Percentiles rank a stretch among this genome's conserved stretches.
These are phyloP conservation scores for Phytophthora brassicae DNA, from an alignment of 352 stramenopile species.

Conservation along the genomic window DNA sequence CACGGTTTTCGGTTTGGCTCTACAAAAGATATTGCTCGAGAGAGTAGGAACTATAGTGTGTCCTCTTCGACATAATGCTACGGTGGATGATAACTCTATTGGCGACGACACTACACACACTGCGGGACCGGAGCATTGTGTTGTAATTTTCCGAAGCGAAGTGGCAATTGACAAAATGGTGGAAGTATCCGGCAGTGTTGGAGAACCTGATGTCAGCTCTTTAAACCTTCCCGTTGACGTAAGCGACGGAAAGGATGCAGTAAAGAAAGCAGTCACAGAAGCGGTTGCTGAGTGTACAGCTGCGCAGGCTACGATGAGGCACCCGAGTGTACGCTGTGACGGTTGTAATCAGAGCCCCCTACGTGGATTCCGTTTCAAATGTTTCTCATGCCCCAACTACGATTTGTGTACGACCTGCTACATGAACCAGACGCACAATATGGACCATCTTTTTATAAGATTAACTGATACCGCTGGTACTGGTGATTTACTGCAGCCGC, in stretches of 20 bases:
- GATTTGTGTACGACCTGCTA: slow-evolving; percentile 75
- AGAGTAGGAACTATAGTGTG: slow-evolving; percentile 34
- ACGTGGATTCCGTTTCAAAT: slow-evolving; percentile 75
- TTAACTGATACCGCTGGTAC: slow-evolving; percentile 43
- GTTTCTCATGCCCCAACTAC: slow-evolving; percentile 74
- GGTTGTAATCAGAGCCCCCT: slow-evolving; percentile 74
- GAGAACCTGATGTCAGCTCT: slow-evolving; percentile 41
- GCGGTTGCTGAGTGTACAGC: slow-evolving; percentile 27
- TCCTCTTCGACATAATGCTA: slow-evolving; percentile 7
- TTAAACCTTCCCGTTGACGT: slow-evolving; percentile 33
- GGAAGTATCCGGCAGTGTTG: slow-evolving; percentile 41
- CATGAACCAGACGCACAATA: slow-evolving; percentile 54
- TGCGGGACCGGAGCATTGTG: slow-evolving; percentile 28
- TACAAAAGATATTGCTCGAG: slow-evolving; percentile 40
- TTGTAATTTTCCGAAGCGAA: slow-evolving; percentile 57
- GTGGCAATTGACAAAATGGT: slow-evolving; percentile 44
- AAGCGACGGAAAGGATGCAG: slow-evolving; percentile 20
- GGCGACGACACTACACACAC: background rate
- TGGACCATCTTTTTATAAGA: slow-evolving; percentile 72
- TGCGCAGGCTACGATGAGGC: slow-evolving; percentile 38
- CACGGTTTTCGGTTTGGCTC: slow-evolving; percentile 24
- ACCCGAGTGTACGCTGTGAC: slow-evolving; percentile 77
- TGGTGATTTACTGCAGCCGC: slow-evolving; percentile 60
- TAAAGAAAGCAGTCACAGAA: slow-evolving; percentile 29
- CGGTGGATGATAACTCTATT: background rate